Evolutionary conservation across 148 eudicot genomes (phyloP).

Genomic region (Suaeda aralocaspica): DNA sequence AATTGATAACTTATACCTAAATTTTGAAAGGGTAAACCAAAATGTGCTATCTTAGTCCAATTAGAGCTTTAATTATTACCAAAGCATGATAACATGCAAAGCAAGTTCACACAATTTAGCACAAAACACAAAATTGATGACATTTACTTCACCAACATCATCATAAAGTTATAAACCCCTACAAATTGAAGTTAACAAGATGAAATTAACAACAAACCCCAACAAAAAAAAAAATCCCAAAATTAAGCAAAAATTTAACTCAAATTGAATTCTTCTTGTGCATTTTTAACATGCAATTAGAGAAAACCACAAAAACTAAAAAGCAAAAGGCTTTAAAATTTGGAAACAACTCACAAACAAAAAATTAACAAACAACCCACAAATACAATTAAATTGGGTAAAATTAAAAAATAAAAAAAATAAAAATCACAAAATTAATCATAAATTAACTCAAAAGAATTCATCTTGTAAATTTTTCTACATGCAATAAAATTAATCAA

Average conservation of each 20-base stretch:
- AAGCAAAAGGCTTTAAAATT: not conserved
- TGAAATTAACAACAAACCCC: not conserved
- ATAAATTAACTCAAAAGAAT: too few relatives aligned
- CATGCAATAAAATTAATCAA: too few relatives aligned
- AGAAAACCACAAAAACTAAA: not conserved
- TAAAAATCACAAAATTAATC: too few relatives aligned
- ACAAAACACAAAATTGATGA: not conserved
- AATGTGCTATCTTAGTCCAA: not conserved
- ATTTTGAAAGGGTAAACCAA: not conserved
- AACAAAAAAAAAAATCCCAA: not conserved
- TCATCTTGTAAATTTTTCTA: too few relatives aligned
- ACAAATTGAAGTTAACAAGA: not conserved
- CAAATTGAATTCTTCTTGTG: not conserved
- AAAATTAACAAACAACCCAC: not conserved
- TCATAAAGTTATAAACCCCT: conserved; percentile 2
- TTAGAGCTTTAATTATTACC: too few relatives aligned
- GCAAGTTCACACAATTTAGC: not conserved
- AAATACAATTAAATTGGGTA: not conserved
- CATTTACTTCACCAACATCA: not conserved
- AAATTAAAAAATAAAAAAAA: not conserved
- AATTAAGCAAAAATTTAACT: not conserved
- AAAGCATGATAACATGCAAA: not conserved
- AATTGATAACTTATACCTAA: not conserved
- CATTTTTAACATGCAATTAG: not conserved
- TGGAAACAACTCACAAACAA: not conserved